Percentiles rank a stretch among this genome's conserved stretches.
These are phyloP conservation scores for Phytophthora podocarpi DNA, from an alignment of 352 stramenopile species.

Conservation along the genomic window DNA sequence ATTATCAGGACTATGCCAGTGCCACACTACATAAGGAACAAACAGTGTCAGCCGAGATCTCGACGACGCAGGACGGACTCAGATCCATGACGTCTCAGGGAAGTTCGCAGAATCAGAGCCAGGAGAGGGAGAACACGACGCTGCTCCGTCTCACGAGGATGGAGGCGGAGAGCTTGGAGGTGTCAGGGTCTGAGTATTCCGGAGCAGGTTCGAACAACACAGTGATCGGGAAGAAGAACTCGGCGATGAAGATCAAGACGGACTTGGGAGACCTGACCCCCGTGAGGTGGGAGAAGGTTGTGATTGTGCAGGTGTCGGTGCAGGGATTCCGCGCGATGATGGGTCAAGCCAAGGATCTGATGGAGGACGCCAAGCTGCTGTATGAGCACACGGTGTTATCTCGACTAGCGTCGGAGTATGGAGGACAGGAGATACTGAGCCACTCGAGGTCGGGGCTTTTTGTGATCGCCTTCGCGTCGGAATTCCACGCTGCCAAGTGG, in stretches of 20 bases:
- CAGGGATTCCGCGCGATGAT: conserved; percentile 84
- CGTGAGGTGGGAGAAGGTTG: conserved; percentile 82
- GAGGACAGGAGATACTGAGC: conserved; percentile 80
- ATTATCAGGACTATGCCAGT: conserved; percentile 16
- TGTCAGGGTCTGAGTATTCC: conserved; percentile 43
- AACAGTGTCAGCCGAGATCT: conserved; percentile 17
- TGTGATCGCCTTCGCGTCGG: conserved; percentile 83
- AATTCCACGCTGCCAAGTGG: conserved; percentile 89
- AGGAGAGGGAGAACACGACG: conserved; percentile 22
- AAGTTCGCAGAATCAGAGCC: conserved; percentile 9
- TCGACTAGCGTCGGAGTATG: conserved; percentile 82
- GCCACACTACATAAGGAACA: conserved; percentile 31
- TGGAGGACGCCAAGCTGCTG: conserved; percentile 86
- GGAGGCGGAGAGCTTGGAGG: conserved; percentile 34
- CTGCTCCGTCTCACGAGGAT: conserved; percentile 26
- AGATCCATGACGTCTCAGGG: conserved; percentile 7
- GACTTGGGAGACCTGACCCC: conserved; percentile 75
- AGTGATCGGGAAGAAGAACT: conserved; percentile 50
- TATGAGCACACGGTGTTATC: conserved; percentile 89
- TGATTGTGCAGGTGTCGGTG: conserved; percentile 86
- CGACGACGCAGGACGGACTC: conserved; percentile 7
- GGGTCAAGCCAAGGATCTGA: conserved; percentile 75
- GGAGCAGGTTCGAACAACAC: conserved; percentile 22
- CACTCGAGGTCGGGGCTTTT: conserved; percentile 79
- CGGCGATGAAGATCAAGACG: conserved; percentile 77